A percentile compares a stretch with the other conserved stretches of the same genome.
Conservation (phyloP, 1,284 basidiomycete genomes). For the Pterulicium gracile region DNA sequence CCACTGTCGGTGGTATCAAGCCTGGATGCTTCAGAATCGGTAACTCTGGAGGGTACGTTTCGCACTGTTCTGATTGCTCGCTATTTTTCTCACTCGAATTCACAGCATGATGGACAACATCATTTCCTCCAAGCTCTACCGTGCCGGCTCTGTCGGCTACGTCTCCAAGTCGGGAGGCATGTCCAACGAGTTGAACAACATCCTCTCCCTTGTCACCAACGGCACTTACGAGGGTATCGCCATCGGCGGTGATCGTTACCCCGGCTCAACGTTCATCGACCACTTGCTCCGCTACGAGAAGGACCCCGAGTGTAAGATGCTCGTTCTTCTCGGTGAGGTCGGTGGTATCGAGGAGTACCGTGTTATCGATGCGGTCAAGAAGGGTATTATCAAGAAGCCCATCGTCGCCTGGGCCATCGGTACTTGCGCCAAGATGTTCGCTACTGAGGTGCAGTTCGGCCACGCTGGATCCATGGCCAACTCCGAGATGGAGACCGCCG, state of each 20-base stretch:
- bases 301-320: conserved; percentile 97
- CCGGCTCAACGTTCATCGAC: conserved; percentile 98
- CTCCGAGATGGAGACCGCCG: conserved; percentile 94
- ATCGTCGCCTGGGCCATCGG: conserved; percentile 99
- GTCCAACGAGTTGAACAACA: conserved; percentile 99
- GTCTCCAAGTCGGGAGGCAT: conserved; percentile 99
- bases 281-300: conserved; percentile 96
- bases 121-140: conserved; percentile 97
- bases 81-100: conserved; percentile 3
- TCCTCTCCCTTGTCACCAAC: conserved; percentile 94
- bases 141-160: conserved; percentile 94
- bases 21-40: conserved; percentile 99
- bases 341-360: conserved; percentile 99
- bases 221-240: conserved; percentile 99
- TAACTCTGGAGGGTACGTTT: conserved; percentile 85
- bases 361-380: conserved; percentile 96
- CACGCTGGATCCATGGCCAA: conserved; percentile 99
- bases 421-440: conserved; percentile 99
- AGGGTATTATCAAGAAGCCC: conserved; percentile 92
- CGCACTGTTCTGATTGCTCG: conserved; percentile 2
- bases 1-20: conserved; percentile 99
- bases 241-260: conserved; percentile 99
- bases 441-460: conserved; percentile 98
- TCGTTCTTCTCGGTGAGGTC: conserved; percentile 96
- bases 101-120: conserved; percentile 99